phyloP scores from a whole-genome alignment of 1,139 yeast species.

The Meyerozyma sp. region DNA sequence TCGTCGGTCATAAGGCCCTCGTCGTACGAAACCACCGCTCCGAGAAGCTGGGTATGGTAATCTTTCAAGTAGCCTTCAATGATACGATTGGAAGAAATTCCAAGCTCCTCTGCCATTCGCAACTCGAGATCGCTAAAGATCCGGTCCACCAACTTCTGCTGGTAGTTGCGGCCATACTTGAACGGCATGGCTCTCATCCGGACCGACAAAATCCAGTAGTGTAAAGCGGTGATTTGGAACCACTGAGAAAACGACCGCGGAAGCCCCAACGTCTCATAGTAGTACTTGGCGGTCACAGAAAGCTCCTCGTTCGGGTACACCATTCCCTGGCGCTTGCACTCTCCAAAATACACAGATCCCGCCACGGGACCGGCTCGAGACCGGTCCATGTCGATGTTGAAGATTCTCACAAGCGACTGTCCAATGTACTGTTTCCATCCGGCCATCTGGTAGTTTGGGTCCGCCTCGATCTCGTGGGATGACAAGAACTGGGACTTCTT shows the following conservation, averaged over 20 bases:
- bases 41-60: slow-evolving; percentile 84
- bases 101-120: slow-evolving; percentile 79
- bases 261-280: slow-evolving; percentile 73
- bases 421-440: slow-evolving; percentile 70
- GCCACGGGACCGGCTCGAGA: slow-evolving; percentile 93
- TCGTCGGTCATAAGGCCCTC: slow-evolving; percentile 86
- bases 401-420: slow-evolving; percentile 59
- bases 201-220: slow-evolving; percentile 88
- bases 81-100: slow-evolving; percentile 75
- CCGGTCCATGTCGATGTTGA: slow-evolving; percentile 84
- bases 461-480: slow-evolving; percentile 54
- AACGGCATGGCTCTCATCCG: slow-evolving; percentile 96
- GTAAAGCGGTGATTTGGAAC: slow-evolving; percentile 88
- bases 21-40: slow-evolving; percentile 85
- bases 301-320: slow-evolving; percentile 68
- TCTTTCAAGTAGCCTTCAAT: slow-evolving; percentile 86
- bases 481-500: slow-evolving; percentile 47
- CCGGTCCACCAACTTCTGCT: slow-evolving; percentile 86
- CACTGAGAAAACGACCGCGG: slow-evolving; percentile 90
- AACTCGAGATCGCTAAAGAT: slow-evolving; percentile 86
- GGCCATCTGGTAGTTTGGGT: slow-evolving; percentile 51
- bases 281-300: slow-evolving; percentile 60
- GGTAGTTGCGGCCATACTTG: slow-evolving; percentile 82
- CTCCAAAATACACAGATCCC: slow-evolving; percentile 79
- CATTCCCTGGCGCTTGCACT: slow-evolving; percentile 81